These are phyloP conservation scores for Coniochaeta sp. DNA, from an alignment of 2,329 filamentous ascomycete species.

Conservation along the genomic window DNA sequence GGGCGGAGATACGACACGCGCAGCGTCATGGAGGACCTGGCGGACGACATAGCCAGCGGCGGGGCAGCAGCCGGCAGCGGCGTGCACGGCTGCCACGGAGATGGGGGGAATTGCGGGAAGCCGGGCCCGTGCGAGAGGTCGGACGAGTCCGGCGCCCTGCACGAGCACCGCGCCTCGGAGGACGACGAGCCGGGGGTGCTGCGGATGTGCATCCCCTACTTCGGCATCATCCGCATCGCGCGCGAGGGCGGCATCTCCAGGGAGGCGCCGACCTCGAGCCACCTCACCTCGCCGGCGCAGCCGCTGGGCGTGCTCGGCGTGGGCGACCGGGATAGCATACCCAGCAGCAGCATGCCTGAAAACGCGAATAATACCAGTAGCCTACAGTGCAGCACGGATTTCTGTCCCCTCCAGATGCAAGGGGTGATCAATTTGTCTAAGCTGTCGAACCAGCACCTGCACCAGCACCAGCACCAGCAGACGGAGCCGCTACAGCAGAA, in stretches of 20 bases:
- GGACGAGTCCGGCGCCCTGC: neutral
- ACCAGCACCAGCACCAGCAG: neutral
- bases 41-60: conserved; percentile 3
- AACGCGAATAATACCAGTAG: neutral
- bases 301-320: neutral
- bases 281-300: neutral
- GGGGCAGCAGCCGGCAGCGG: too few species aligned
- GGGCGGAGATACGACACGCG: conserved; percentile 6
- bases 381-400: neutral
- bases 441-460: neutral
- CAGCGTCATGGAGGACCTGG: neutral
- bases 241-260: conserved; percentile 11
- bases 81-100: neutral
- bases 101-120: neutral
- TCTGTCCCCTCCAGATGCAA: neutral
- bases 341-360: neutral
- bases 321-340: neutral
- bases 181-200: conserved; percentile 4
- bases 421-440: neutral
- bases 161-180: neutral
- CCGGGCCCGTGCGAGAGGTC: neutral
- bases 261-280: neutral
- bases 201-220: conserved; percentile 18
- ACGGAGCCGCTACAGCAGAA: neutral
- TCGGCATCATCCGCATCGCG: conserved; percentile 22